Evolutionary conservation across 805 yeast species (phyloP).

Genomic region (Yueomyces sp.): DNA sequence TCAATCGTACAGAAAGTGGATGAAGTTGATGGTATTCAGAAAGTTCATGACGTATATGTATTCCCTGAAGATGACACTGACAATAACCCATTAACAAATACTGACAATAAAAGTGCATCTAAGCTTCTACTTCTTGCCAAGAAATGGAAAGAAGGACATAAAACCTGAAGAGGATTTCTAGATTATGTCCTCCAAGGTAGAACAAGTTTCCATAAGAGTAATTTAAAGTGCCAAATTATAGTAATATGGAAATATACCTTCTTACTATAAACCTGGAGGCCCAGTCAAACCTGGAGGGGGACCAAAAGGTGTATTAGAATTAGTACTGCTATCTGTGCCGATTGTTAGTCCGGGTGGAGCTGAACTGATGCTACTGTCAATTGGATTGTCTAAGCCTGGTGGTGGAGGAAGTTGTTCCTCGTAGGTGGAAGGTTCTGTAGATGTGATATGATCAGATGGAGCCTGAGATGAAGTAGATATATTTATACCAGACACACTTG

Average conservation of each 20-base stretch:
- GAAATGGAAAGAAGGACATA: slow-evolving; percentile 30
- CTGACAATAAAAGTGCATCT: slow-evolving; percentile 6
- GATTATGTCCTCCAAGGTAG: too few relatives aligned
- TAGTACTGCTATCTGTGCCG: slow-evolving; percentile 1
- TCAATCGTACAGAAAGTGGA: slow-evolving; percentile 27
- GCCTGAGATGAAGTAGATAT: background rate
- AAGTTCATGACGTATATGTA: slow-evolving; percentile 45
- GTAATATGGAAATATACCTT: too few relatives aligned
- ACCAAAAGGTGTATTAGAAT: slow-evolving; percentile 2
- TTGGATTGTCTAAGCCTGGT: slow-evolving; percentile 8
- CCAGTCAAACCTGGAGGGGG: slow-evolving; percentile 19
- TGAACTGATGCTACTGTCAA: background rate
- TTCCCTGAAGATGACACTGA: slow-evolving; percentile 46
- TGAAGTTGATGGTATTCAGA: slow-evolving; percentile 30
- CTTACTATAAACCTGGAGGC: slow-evolving; percentile 12
- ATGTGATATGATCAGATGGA: background rate
- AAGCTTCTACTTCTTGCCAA: slow-evolving; percentile 35
- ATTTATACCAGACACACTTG: slow-evolving; percentile 1
- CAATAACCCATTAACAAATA: slow-evolving; percentile 4
- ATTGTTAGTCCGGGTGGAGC: slow-evolving; percentile 5
- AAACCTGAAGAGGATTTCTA: too few relatives aligned
- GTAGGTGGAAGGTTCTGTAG: background rate
- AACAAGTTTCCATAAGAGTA: too few relatives aligned
- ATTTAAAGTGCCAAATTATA: background rate
- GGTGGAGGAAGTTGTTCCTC: background rate